Conservation (phyloP, 106 monocot genomes). For the Agapanthus africanus region DNA sequence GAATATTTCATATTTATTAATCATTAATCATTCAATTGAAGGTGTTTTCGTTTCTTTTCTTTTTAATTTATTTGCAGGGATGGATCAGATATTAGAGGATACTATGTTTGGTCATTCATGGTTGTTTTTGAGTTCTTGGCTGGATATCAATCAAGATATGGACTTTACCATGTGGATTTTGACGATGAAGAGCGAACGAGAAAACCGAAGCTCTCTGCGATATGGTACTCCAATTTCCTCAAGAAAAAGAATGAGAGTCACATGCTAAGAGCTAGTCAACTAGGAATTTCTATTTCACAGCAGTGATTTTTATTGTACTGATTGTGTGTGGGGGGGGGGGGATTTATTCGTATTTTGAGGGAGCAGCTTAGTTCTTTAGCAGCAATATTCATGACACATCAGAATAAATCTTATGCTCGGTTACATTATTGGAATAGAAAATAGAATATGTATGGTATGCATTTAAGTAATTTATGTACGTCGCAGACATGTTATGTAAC, state of each 20-base stretch:
- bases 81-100: slow-evolving; percentile 49
- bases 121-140: slow-evolving; percentile 51
- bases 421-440: no score
- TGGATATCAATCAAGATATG: slow-evolving; percentile 35
- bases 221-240: slow-evolving; percentile 49
- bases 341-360: no score
- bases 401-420: no score
- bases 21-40: not conserved
- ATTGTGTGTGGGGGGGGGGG: no score
- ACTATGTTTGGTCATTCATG: slow-evolving; percentile 73
- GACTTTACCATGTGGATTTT: slow-evolving; percentile 61
- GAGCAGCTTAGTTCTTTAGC: no score
- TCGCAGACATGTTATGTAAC: no score
- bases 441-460: no score
- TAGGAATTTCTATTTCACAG: no score
- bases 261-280: no score
- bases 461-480: no score
- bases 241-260: not conserved
- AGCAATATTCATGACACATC: no score
- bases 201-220: slow-evolving; percentile 55
- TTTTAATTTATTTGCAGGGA: slow-evolving; percentile 26
- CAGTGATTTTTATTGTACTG: no score
- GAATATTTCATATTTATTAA: not conserved
- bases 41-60: not conserved
- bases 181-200: slow-evolving; percentile 23